These are phyloP conservation scores for Primulina tabacum DNA, from an alignment of 257 asterid species.

Conservation along the genomic window DNA sequence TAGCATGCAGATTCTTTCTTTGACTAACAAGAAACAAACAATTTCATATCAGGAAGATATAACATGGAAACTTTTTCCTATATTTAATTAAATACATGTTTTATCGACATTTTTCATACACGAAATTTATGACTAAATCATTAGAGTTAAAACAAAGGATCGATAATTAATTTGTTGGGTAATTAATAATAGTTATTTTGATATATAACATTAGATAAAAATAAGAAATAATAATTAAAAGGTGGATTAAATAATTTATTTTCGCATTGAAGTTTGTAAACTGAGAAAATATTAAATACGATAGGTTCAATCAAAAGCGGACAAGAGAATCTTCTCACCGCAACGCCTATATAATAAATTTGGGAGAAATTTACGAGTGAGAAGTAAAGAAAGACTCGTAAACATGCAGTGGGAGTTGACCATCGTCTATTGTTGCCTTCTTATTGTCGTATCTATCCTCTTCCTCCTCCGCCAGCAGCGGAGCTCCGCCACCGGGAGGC, in stretches of 20 bases:
- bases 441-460: conserved; percentile 15
- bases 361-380: neutral
- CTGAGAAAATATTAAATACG: neutral
- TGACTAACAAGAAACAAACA: neutral
- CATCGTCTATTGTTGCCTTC: conserved; percentile 22
- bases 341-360: neutral
- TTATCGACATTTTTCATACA: too few species aligned
- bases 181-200: too few species aligned
- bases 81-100: too few species aligned
- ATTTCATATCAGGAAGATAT: too few species aligned
- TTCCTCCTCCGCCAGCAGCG: conserved; percentile 13
- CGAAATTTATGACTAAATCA: too few species aligned
- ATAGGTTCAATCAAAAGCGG: neutral
- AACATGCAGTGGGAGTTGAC: conserved; percentile 31
- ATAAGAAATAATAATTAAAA: too few species aligned
- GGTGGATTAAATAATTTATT: too few species aligned
- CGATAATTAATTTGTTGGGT: too few species aligned
- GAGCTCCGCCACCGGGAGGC: neutral
- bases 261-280: neutral
- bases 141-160: too few species aligned
- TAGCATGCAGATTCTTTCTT: neutral
- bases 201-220: too few species aligned
- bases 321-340: neutral
- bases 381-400: neutral
- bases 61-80: too few species aligned